phyloP scores from a whole-genome alignment of 176 grass and related monocot species.

The Juncus effusus region DNA sequence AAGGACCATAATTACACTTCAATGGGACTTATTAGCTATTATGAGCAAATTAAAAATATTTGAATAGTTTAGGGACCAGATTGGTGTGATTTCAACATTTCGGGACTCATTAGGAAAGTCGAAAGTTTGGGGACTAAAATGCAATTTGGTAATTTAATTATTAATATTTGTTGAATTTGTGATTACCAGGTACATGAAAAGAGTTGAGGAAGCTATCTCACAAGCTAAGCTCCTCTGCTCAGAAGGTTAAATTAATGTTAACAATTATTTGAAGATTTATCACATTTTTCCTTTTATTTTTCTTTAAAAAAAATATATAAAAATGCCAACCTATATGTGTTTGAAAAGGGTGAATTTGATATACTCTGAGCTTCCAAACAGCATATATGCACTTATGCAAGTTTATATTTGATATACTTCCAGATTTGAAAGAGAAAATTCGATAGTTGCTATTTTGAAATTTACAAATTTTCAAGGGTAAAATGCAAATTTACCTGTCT shows the following conservation, averaged over 20 bases:
- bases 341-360: no score
- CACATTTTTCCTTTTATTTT: not conserved
- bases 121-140: no score
- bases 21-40: not conserved
- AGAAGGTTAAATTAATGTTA: conserved; percentile 30
- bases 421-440: no score
- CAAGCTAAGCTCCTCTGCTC: conserved; percentile 44
- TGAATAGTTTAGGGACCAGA: not conserved
- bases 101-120: no score
- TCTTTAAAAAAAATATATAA: not conserved
- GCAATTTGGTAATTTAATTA: not conserved
- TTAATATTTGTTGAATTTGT: not conserved
- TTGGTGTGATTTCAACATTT: not conserved
- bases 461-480: no score
- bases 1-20: not conserved
- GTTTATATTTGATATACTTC: no score
- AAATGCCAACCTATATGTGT: no score
- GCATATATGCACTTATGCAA: no score
- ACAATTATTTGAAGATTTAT: not conserved
- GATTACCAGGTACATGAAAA: conserved; percentile 61
- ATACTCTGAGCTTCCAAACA: no score
- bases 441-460: no score
- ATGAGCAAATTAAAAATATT: no score
- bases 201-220: conserved; percentile 56
- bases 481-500: no score